Percentiles rank a stretch among this genome's conserved stretches.
phyloP scores from a whole-genome alignment of 23 red algal species.

The Gracilaria domingensis region DNA sequence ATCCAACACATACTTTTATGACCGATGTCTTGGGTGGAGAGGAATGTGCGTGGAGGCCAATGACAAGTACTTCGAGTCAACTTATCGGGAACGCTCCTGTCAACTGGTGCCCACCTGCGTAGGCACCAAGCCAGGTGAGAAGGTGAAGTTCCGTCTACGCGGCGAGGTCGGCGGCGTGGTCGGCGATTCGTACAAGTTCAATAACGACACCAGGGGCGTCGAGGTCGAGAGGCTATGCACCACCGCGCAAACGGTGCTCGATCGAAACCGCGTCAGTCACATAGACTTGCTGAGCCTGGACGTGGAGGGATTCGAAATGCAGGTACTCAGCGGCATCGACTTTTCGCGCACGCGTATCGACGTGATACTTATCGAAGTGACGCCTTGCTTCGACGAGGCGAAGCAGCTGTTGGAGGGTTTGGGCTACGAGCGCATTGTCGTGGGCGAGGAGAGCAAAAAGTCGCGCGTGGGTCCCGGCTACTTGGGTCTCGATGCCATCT shows the following conservation, averaged over 20 bases:
- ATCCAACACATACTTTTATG: slow-evolving; percentile 49
- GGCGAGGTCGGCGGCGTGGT: slow-evolving; percentile 29
- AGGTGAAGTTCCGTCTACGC: slow-evolving; percentile 21
- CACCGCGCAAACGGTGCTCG: slow-evolving; percentile 36
- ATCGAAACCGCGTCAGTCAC: not conserved
- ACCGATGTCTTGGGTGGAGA: slow-evolving; percentile 40
- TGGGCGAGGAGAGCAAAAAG: not conserved
- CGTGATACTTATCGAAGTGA: too few species aligned
- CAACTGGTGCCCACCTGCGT: slow-evolving; percentile 41
- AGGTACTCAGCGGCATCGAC: slow-evolving; percentile 65
- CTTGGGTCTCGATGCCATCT: slow-evolving; percentile 34
- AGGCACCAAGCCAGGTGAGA: not conserved
- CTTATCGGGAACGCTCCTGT: not conserved
- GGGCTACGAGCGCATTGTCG: not conserved
- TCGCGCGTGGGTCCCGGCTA: not conserved
- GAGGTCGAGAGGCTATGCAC: slow-evolving; percentile 40
- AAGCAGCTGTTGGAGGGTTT: too few species aligned
- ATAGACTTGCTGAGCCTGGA: slow-evolving; percentile 74
- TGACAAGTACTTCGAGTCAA: not conserved
- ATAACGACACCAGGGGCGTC: slow-evolving; percentile 8
- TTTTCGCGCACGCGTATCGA: slow-evolving; percentile 37
- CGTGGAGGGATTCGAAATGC: slow-evolving; percentile 69
- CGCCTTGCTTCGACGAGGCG: too few species aligned
- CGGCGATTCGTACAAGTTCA: slow-evolving; percentile 44
- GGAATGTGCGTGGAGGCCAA: slow-evolving; percentile 71